Conservation (phyloP, 805 yeast species). For the Ogataea ganodermae region DNA sequence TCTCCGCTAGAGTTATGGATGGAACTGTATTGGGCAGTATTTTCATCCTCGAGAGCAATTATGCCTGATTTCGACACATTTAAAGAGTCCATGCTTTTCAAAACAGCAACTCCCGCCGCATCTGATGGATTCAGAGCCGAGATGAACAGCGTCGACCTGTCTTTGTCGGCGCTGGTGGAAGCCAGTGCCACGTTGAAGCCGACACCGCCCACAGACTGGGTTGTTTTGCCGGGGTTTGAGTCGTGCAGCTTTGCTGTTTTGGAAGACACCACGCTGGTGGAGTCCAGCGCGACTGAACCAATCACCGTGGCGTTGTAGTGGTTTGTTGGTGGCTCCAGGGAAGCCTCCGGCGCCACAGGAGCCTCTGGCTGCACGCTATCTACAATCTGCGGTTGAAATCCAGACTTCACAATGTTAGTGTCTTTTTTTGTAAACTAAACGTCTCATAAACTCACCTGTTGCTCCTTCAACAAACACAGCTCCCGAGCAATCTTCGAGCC, state of each 20-base stretch:
- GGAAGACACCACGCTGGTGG: conserved; percentile 50
- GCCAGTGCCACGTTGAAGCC: conserved; percentile 81
- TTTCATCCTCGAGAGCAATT: conserved; percentile 19
- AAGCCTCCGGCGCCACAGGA: too few relatives aligned
- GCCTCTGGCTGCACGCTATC: too few relatives aligned
- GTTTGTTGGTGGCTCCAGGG: too few relatives aligned
- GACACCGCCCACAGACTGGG: conserved; percentile 76
- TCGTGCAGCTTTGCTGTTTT: conserved; percentile 44
- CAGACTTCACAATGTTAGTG: not conserved
- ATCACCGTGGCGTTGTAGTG: conserved; percentile 45
- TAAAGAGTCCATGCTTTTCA: conserved; percentile 29
- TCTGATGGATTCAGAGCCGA: conserved; percentile 63
- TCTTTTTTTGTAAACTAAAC: not conserved
- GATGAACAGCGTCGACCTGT: conserved; percentile 43
- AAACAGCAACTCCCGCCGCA: conserved; percentile 46
- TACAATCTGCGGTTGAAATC: not conserved
- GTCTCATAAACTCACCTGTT: conserved; percentile 13
- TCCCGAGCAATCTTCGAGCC: conserved; percentile 69
- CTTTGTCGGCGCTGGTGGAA: conserved; percentile 38
- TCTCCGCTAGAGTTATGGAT: conserved; percentile 63
- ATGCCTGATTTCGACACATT: conserved; percentile 45
- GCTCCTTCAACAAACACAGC: conserved; percentile 40
- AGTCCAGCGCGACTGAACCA: conserved; percentile 79
- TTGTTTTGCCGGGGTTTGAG: conserved; percentile 69
- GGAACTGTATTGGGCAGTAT: conserved; percentile 75